Conservation (phyloP, 441 rosid species). For the Populus hybrid region DNA sequence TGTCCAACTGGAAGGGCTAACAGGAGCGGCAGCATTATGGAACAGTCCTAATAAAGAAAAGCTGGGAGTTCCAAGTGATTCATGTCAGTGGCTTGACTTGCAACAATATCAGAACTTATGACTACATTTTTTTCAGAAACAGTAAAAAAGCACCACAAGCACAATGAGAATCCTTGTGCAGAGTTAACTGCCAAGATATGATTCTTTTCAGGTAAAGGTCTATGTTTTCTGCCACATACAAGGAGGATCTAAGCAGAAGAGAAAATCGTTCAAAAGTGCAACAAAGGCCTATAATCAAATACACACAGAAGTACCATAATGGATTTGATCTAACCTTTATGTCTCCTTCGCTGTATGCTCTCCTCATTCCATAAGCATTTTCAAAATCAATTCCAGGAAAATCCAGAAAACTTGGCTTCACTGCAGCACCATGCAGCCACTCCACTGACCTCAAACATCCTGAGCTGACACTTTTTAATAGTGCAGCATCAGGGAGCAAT, state of each 20-base stretch:
- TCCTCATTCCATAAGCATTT: slow-evolving; percentile 76
- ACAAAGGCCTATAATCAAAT: background rate
- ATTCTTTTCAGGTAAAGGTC: background rate
- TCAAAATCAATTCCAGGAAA: slow-evolving; percentile 60
- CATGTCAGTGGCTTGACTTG: slow-evolving; percentile 13
- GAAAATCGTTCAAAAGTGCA: background rate
- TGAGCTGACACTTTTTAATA: slow-evolving; percentile 72
- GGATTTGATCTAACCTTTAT: slow-evolving; percentile 62
- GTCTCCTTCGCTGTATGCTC: slow-evolving; percentile 97
- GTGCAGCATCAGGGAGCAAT: slow-evolving; percentile 32
- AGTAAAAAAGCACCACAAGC: background rate
- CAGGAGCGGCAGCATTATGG: background rate
- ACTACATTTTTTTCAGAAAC: background rate
- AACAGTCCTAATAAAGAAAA: background rate
- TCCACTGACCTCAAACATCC: slow-evolving; percentile 74
- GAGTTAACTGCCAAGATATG: background rate
- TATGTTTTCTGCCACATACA: background rate
- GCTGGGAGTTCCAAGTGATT: background rate
- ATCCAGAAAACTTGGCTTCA: slow-evolving; percentile 60
- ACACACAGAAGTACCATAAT: background rate
- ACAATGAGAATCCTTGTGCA: background rate
- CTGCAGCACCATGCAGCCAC: slow-evolving; percentile 50
- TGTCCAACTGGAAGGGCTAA: background rate
- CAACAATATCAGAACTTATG: background rate
- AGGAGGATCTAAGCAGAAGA: background rate